Percentiles rank a stretch among this genome's conserved stretches.
Conservation (phyloP, 768 basidiomycete species). For the Mycena alexandri region DNA sequence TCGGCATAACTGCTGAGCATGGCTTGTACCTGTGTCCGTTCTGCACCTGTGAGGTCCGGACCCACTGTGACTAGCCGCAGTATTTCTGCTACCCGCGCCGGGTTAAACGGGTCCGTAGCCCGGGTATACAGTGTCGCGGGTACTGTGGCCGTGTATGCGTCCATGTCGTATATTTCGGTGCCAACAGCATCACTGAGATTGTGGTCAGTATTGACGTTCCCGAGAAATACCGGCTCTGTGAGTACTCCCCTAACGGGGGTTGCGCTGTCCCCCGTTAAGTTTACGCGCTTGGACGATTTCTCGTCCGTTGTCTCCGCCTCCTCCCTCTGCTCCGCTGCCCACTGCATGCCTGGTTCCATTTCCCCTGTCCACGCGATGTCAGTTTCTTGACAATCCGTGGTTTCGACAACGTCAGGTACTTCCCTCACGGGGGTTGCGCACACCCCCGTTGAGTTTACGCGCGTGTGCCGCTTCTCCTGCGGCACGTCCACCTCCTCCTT, state of each 20-base stretch:
- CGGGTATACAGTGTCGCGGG: too few relatives aligned
- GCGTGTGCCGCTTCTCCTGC: not conserved
- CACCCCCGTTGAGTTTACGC: slow-evolving; percentile 14
- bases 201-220: not conserved
- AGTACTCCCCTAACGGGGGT: slow-evolving; percentile 12
- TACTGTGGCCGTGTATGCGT: not conserved
- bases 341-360: too few relatives aligned
- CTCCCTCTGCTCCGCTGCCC: too few relatives aligned
- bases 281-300: too few relatives aligned
- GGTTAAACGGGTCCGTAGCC: slow-evolving; percentile 42
- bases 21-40: slow-evolving; percentile 39
- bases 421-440: slow-evolving; percentile 10
- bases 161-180: not conserved
- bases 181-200: too few relatives aligned
- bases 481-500: too few relatives aligned
- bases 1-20: slow-evolving; percentile 51
- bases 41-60: slow-evolving; percentile 42
- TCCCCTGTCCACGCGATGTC: too few relatives aligned
- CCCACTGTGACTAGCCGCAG: slow-evolving; percentile 44
- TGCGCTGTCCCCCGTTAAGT: slow-evolving; percentile 12
- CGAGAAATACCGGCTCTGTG: slow-evolving; percentile 37
- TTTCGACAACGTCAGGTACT: too few relatives aligned
- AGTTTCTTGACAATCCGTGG: too few relatives aligned
- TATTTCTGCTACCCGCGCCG: slow-evolving; percentile 38
- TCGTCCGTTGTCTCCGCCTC: too few relatives aligned